phyloP scores from a whole-genome alignment of 176 grass and related monocot genomes.

The Hordeum marinum region DNA sequence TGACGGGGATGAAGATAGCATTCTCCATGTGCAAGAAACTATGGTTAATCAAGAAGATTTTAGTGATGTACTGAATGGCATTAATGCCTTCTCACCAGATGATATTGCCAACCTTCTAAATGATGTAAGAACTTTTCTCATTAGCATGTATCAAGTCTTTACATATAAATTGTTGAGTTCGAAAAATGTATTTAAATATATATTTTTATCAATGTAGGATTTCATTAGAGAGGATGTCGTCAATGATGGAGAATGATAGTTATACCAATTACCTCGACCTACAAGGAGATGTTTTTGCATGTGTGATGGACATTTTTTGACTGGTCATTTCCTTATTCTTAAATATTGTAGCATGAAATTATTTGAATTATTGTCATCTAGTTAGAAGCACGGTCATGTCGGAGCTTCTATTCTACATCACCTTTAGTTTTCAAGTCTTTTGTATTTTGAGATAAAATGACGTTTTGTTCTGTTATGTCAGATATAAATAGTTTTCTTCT shows the following conservation, averaged over 20 bases:
- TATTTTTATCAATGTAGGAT: conserved; percentile 9
- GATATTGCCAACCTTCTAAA: not conserved
- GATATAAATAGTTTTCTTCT: too few species aligned
- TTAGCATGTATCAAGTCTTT: not conserved
- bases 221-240: not conserved
- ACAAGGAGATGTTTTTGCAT: not conserved
- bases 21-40: not conserved
- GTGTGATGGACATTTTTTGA: not conserved
- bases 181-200: not conserved
- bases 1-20: not conserved
- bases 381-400: not conserved
- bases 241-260: not conserved
- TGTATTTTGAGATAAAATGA: too few species aligned
- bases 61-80: not conserved
- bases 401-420: not conserved
- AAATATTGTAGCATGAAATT: not conserved
- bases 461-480: too few species aligned
- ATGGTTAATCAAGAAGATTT: not conserved
- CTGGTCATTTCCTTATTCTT: not conserved
- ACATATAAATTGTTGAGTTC: not conserved
- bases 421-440: too few species aligned
- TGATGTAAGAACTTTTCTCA: conserved; percentile 8
- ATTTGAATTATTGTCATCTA: not conserved
- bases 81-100: not conserved
- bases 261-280: not conserved